Conservation (phyloP, 75 land plant genomes). For the Pinus albicaulis region DNA sequence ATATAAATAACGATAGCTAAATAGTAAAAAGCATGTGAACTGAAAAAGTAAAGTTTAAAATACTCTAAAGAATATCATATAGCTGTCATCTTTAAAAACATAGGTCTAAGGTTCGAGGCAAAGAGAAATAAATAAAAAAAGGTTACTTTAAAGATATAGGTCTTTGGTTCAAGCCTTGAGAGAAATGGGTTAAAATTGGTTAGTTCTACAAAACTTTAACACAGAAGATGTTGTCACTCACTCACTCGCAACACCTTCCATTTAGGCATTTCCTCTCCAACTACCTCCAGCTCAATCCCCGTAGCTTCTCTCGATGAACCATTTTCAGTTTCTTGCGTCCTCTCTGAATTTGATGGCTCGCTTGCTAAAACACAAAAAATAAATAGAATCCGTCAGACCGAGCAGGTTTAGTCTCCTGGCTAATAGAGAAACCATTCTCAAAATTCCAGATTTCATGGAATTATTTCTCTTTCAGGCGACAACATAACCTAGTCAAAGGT, state of each 20-base stretch:
- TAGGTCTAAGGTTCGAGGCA: neutral
- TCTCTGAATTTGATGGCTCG: constrained; percentile 11
- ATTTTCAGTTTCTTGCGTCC: constrained; percentile 8
- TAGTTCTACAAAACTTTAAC: neutral
- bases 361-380: constrained; percentile 11
- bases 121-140: neutral
- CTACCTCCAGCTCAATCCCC: constrained; percentile 66
- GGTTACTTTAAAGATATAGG: neutral
- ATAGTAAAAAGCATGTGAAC: neutral
- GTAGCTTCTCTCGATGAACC: constrained; percentile 11
- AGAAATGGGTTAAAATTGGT: neutral
- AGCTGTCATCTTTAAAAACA: neutral
- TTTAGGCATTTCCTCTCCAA: constrained; percentile 95
- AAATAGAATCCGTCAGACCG: neutral
- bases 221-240: constrained; percentile 41
- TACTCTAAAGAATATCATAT: neutral
- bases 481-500: too few relatives aligned
- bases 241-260: constrained; percentile 98
- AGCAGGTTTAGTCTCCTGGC: neutral
- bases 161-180: neutral
- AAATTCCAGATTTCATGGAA: neutral
- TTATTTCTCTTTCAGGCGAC: neutral
- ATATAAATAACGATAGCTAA: neutral
- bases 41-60: neutral
- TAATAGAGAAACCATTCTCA: neutral